Evolutionary conservation across 169 alveolate species (phyloP).

Genomic region (Plasmodium berghei): DNA sequence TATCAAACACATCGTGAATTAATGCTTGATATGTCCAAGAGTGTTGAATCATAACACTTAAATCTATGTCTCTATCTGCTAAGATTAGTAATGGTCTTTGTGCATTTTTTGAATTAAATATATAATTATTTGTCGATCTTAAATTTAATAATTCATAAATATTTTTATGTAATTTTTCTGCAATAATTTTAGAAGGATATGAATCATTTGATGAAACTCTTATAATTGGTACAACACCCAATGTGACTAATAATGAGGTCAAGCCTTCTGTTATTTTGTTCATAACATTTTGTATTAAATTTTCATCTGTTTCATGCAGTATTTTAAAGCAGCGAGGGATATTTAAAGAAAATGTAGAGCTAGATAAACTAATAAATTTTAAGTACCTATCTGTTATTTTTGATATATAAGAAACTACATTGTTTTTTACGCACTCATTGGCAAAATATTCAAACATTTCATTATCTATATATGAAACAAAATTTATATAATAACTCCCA

Average conservation of each 20-base stretch:
- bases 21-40: constrained; percentile 92
- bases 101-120: constrained; percentile 77
- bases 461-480: constrained; percentile 86
- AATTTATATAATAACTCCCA: constrained; percentile 87
- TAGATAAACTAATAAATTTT: constrained; percentile 87
- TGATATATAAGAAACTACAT: constrained; percentile 84
- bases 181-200: constrained; percentile 85
- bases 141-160: constrained; percentile 81
- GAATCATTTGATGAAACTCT: constrained; percentile 83
- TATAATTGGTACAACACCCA: constrained; percentile 87
- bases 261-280: constrained; percentile 85
- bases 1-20: constrained; percentile 87
- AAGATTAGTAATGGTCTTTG: constrained; percentile 88
- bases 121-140: constrained; percentile 74
- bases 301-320: constrained; percentile 79
- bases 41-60: constrained; percentile 90
- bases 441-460: constrained; percentile 85
- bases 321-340: constrained; percentile 82
- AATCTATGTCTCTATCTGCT: constrained; percentile 88
- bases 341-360: constrained; percentile 87
- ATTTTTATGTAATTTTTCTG: constrained; percentile 84
- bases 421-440: constrained; percentile 84
- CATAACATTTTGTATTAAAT: constrained; percentile 73
- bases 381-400: constrained; percentile 90
- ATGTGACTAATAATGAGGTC: constrained; percentile 84